Evolutionary conservation across 352 stramenopile species (phyloP).

Genomic region (Pythium brassicae): DNA sequence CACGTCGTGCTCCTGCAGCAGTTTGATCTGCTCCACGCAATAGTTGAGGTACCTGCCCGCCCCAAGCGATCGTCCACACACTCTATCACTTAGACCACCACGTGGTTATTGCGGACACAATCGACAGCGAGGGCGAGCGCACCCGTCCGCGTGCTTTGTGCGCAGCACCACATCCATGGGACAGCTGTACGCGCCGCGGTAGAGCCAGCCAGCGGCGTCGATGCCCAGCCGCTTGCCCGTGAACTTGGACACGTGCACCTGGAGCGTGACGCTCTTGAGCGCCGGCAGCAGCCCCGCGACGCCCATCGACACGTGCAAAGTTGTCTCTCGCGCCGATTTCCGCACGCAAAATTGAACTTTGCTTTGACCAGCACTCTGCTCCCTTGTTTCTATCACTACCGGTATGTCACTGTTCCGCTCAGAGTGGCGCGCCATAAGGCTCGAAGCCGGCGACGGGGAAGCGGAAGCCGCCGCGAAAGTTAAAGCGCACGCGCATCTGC

Average conservation of each 20-base stretch:
- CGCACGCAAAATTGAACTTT: constrained; percentile 1
- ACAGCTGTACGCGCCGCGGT: constrained; percentile 89
- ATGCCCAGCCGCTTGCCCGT: constrained; percentile 66
- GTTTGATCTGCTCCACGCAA: constrained; percentile 84
- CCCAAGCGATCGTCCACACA: neutral
- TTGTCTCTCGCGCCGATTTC: neutral
- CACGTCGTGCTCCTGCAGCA: constrained; percentile 81
- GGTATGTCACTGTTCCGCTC: neutral
- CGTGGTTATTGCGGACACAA: neutral
- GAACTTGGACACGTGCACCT: constrained; percentile 78
- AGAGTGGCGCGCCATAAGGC: constrained; percentile 60
- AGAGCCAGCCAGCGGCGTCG: constrained; percentile 79
- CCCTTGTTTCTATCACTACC: neutral
- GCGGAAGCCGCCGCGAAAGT: constrained; percentile 71
- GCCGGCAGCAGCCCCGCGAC: constrained; percentile 53
- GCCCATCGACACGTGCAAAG: constrained; percentile 50
- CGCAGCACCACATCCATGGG: constrained; percentile 73
- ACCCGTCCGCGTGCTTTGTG: constrained; percentile 44
- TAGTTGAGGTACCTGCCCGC: constrained; percentile 74
- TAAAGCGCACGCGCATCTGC: constrained; percentile 66
- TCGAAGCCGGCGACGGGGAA: constrained; percentile 68
- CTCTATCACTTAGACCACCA: neutral
- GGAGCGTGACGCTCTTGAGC: constrained; percentile 70
- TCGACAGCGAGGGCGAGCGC: constrained; percentile 1
- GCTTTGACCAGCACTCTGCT: constrained; percentile 10